A percentile compares a stretch with the other conserved stretches of the same genome.
Conservation (phyloP, 73 alveolate genomes). For the Symbiodinium natans region DNA sequence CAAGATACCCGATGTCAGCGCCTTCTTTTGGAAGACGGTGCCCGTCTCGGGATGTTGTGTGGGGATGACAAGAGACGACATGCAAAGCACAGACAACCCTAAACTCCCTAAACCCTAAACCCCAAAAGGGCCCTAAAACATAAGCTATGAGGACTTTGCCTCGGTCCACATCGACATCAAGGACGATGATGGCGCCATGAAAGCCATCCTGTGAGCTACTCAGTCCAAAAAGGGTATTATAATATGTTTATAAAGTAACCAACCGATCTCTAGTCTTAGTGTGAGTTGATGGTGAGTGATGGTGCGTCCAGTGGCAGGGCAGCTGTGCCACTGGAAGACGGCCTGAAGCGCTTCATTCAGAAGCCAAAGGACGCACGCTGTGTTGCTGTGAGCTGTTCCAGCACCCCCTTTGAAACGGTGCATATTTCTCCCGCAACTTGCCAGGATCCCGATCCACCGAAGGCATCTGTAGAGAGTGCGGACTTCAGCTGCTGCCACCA, state of each 20-base stretch:
- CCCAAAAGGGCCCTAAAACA: too few species aligned
- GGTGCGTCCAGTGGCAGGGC: neutral
- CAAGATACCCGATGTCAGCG: constrained; percentile 14
- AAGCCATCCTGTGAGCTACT: neutral
- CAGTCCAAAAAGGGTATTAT: neutral
- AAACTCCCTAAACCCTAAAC: too few species aligned
- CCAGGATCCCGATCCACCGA: constrained; percentile 59
- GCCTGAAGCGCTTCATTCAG: constrained; percentile 19
- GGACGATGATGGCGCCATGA: constrained; percentile 51
- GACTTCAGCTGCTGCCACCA: neutral
- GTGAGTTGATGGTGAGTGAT: too few species aligned
- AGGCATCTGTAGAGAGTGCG: constrained; percentile 33
- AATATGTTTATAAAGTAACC: too few species aligned
- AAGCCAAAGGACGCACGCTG: constrained; percentile 7
- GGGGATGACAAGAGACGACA: too few species aligned
- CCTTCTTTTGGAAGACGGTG: neutral
- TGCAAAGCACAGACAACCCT: too few species aligned
- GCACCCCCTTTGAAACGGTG: too few species aligned
- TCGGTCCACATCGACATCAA: constrained; percentile 43
- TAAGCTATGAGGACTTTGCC: neutral
- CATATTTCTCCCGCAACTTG: neutral
- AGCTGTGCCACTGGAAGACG: constrained; percentile 46
- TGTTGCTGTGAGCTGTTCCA: too few species aligned
- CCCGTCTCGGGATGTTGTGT: neutral
- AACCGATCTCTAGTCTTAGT: too few species aligned